Evolutionary conservation across 495 filamentous ascomycete species (phyloP), one percentile per base, ranked within the genome.

Genomic region (Hypoxylon perforatum): DNA sequence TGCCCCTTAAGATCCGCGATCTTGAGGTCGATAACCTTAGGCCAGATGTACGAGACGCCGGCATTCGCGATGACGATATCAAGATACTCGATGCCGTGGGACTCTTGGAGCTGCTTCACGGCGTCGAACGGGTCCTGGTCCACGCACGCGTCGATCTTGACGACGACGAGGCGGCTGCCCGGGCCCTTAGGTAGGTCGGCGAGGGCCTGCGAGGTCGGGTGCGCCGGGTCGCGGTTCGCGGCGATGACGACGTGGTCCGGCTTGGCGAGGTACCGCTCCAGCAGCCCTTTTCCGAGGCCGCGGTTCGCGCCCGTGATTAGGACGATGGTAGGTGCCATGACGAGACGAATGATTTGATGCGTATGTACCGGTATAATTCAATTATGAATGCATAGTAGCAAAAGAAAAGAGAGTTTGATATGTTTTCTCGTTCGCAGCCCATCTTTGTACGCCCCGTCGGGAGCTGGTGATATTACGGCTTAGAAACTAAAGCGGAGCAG

Each of bases 31-130:
- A 39, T 28, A 15, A 80, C 70, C 55, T 66, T 69, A 3, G 76
- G 75, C 45, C 54, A 78, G 1, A 59, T 35, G 17, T 67, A 61
- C 0, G 59, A 66, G 33, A 72, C 62, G 35, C 64, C 75, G 12
- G 76, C 76, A 35, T 76, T 77, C n/a, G 73, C 73, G 14, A 78
- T 56, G 28, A 73, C 65, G 1, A 70, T 63, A 38, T 77, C 75
- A 5, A 78, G 18, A 33, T 72, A 65, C 21, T 66, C 30, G 35
- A 77, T 69, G 17, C 64, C 71, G 1, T 70, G 66, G 1, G 38
- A 65, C 67, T 3, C 36, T 9, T 18, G 18, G n/a, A 78, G 64
- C 12, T 51, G 10, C 28, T 61, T 51, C 4, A 73, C 57, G 3
- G 61, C 69, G n/a, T 60, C 54, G 14, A 39, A 36, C 15, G 76